These are phyloP conservation scores for Thraustochytrium striatum DNA, from an alignment of 352 stramenopile genomes.

Conservation along the genomic window DNA sequence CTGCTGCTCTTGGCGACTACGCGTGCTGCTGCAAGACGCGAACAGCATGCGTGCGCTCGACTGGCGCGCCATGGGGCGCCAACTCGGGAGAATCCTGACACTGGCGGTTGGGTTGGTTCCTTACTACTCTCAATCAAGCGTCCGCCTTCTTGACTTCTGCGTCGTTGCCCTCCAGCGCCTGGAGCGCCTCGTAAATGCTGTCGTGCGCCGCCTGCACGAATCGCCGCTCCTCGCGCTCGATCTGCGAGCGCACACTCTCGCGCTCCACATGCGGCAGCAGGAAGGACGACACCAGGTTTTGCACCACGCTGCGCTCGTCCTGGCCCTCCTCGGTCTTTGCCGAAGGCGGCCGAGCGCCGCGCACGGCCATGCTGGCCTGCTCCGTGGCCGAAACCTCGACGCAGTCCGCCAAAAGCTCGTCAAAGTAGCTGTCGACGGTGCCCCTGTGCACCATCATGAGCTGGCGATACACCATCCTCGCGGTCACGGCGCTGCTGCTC, in stretches of 20 bases:
- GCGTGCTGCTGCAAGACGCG: no score
- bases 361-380: conserved; percentile 48
- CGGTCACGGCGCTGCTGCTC: conserved; percentile 73
- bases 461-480: conserved; percentile 69
- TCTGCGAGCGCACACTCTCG: conserved; percentile 49
- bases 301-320: conserved; percentile 61
- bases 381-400: conserved; percentile 63
- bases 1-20: no score
- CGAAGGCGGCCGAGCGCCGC: background rate
- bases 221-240: conserved; percentile 11
- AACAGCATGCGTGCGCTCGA: no score
- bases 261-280: conserved; percentile 70
- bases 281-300: conserved; percentile 72
- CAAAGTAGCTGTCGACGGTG: conserved; percentile 67
- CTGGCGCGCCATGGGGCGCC: no score
- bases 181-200: background rate
- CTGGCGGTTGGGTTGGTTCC: background rate
- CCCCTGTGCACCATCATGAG: conserved; percentile 73
- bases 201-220: conserved; percentile 11
- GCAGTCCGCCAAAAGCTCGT: conserved; percentile 65
- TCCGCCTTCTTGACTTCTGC: background rate
- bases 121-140: background rate
- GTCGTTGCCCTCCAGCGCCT: background rate
- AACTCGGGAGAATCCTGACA: no score
- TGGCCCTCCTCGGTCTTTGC: conserved; percentile 51